Evolutionary conservation across 306 rosid species (phyloP).

Genomic region (Canavalia ensiformis): DNA sequence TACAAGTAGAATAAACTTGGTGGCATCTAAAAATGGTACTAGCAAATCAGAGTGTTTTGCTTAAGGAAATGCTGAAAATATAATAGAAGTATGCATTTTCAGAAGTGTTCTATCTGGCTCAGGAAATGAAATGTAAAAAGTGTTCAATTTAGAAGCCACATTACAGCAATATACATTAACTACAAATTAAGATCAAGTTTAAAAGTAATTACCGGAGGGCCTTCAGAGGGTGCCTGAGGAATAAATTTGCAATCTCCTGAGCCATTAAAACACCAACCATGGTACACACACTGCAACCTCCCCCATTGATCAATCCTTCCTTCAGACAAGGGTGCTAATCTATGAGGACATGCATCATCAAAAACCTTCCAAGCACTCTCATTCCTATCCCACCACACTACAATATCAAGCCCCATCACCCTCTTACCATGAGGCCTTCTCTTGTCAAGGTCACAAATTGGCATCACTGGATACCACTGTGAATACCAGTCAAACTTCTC

Average conservation of each 20-base stretch:
- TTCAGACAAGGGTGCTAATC: constrained; percentile 93
- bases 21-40: not conserved
- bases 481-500: constrained; percentile 85
- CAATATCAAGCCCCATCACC: constrained; percentile 88
- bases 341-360: constrained; percentile 90
- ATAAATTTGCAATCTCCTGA: constrained; percentile 85
- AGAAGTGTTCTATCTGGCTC: not conserved
- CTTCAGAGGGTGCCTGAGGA: constrained; percentile 87
- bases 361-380: constrained; percentile 87
- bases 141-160: constrained; percentile 12
- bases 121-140: constrained; percentile 6
- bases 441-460: constrained; percentile 85
- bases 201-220: constrained; percentile 73
- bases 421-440: constrained; percentile 80
- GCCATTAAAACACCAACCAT: constrained; percentile 97
- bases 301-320: constrained; percentile 98
- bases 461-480: constrained; percentile 93
- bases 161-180: not conserved
- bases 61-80: not conserved
- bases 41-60: constrained; percentile 16
- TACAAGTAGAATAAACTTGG: constrained; percentile 3
- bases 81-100: not conserved
- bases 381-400: constrained; percentile 95
- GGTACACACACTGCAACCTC: constrained; percentile 91
- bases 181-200: not conserved